phyloP scores from a whole-genome alignment of 768 basidiomycete genomes.

The Hypholoma fasciculare region DNA sequence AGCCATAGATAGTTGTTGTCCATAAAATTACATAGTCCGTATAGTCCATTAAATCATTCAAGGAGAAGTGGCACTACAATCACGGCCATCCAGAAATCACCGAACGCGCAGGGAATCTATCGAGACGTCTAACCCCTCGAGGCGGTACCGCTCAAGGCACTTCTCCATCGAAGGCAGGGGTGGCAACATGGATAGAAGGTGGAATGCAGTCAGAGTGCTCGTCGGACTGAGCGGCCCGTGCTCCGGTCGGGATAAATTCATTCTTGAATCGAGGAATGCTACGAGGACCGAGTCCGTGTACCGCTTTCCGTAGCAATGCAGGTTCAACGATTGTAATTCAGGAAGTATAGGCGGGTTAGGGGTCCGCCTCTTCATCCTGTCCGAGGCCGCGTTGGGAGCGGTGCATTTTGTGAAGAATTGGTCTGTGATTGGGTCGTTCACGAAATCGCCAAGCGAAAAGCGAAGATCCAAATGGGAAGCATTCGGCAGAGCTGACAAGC shows the following conservation, averaged over 20 bases:
- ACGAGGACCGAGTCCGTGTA: constrained; percentile 25
- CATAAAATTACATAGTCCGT: too few species aligned
- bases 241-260: constrained; percentile 7
- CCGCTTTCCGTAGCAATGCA: constrained; percentile 35
- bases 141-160: constrained; percentile 19
- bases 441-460: constrained; percentile 31
- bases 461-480: constrained; percentile 32
- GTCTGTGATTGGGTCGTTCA: constrained; percentile 38
- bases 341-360: constrained; percentile 20
- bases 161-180: constrained; percentile 19
- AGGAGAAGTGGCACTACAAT: background rate
- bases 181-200: constrained; percentile 30
- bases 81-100: constrained; percentile 4
- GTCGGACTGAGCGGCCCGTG: background rate
- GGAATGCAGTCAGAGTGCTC: constrained; percentile 22
- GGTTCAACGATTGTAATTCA: constrained; percentile 21
- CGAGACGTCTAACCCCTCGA: constrained; percentile 27
- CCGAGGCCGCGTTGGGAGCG: background rate
- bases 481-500: constrained; percentile 27
- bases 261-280: constrained; percentile 34
- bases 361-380: background rate
- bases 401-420: constrained; percentile 23
- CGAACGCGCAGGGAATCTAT: constrained; percentile 23
- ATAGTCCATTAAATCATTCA: background rate
- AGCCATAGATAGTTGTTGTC: too few species aligned